Conservation (phyloP, 805 yeast genomes). For the Ogataea ramenticola region DNA sequence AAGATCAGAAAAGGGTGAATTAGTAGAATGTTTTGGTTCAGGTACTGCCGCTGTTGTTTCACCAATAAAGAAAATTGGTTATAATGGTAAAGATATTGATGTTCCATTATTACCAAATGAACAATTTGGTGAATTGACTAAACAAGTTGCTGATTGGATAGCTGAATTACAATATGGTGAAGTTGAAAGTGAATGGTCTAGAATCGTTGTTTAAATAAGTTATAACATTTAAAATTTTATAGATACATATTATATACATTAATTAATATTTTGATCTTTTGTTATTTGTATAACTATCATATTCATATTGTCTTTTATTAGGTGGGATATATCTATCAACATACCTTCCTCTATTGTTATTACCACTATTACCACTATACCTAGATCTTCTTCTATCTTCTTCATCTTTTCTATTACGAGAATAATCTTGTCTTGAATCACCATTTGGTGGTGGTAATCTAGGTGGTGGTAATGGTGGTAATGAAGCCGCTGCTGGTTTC, state of each 20-base stretch:
- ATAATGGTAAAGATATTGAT: conserved; percentile 59
- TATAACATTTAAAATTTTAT: no score
- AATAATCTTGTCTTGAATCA: neutral
- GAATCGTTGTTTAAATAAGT: conserved; percentile 17
- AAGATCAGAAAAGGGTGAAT: conserved; percentile 69
- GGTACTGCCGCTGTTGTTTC: conserved; percentile 98
- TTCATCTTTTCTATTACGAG: neutral
- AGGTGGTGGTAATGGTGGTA: conserved; percentile 12
- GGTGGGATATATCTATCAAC: neutral
- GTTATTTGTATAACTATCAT: neutral
- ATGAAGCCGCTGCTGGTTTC: neutral
- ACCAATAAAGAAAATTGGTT: conserved; percentile 85
- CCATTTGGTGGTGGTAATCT: conserved; percentile 6
- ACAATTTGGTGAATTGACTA: conserved; percentile 73
- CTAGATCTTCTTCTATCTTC: neutral
- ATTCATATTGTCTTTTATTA: neutral
- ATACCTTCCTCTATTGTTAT: no score
- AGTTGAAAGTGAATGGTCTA: conserved; percentile 54
- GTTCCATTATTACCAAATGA: conserved; percentile 81
- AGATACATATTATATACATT: neutral
- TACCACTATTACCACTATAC: no score
- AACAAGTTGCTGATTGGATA: conserved; percentile 77
- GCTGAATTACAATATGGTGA: conserved; percentile 86
- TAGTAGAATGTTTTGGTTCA: conserved; percentile 92
- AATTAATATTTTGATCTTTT: conserved; percentile 1